These are phyloP conservation scores for Penicilliopsis zonata DNA, from an alignment of 495 filamentous ascomycete species.

Conservation along the genomic window DNA sequence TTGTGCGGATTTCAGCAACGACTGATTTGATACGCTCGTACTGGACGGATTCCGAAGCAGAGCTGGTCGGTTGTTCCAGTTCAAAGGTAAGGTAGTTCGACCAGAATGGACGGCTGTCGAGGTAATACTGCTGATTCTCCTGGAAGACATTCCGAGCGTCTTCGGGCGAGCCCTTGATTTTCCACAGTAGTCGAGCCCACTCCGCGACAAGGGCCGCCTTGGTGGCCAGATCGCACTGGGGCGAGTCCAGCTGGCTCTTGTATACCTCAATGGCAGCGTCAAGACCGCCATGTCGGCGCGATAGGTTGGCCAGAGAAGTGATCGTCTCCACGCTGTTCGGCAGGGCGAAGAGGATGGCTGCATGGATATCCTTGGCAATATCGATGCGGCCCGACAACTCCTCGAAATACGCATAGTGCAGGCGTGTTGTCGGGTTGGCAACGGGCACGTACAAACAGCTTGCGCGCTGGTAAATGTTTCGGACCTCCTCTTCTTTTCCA, in stretches of 20 bases:
- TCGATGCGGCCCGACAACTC: slow-evolving; percentile 67
- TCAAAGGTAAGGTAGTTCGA: slow-evolving; percentile 82
- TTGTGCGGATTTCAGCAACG: slow-evolving; percentile 59
- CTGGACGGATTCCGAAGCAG: slow-evolving; percentile 50
- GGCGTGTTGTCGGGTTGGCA: slow-evolving; percentile 60
- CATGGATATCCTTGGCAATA: slow-evolving; percentile 71
- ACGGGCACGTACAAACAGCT: slow-evolving; percentile 78
- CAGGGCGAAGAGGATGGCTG: slow-evolving; percentile 55
- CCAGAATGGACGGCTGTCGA: slow-evolving; percentile 88
- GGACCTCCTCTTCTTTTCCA: slow-evolving; percentile 79
- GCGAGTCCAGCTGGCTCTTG: slow-evolving; percentile 64
- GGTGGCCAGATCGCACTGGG: slow-evolving; percentile 59
- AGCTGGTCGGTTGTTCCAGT: slow-evolving; percentile 68
- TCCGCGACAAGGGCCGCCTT: slow-evolving; percentile 82
- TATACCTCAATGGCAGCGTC: slow-evolving; percentile 82
- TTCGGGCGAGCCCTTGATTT: slow-evolving; percentile 71
- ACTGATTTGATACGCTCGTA: slow-evolving; percentile 69
- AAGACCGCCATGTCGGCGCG: slow-evolving; percentile 72
- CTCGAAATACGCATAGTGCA: slow-evolving; percentile 92
- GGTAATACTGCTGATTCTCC: slow-evolving; percentile 73
- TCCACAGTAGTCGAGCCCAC: slow-evolving; percentile 86
- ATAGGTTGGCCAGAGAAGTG: slow-evolving; percentile 75
- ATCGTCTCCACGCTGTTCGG: slow-evolving; percentile 83
- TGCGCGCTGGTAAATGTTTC: slow-evolving; percentile 87
- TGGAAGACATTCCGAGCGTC: slow-evolving; percentile 80